Base-by-base conservation (phyloP, 2,329 filamentous ascomycete genomes). In the Huntiella moniliformis region DNA sequence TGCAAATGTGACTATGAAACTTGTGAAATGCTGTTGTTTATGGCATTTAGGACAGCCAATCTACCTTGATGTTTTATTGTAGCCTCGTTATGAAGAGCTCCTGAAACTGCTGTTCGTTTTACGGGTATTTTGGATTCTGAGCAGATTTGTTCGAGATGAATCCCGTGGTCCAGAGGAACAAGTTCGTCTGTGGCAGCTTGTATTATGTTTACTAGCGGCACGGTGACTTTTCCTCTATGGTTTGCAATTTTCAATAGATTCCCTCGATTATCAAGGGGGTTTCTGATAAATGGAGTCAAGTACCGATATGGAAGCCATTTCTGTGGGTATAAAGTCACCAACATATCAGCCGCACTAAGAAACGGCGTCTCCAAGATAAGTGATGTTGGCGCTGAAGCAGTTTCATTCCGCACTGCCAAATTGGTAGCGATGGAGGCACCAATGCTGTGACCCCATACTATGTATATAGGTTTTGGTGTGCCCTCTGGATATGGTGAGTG, bases 241-340 rank as follows among this genome's bases (percentile, higher is more conserved):
- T 61, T 64, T 22, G 56, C 38, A n/a, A 42, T 22, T 8, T 34
- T 44, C 3, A 58, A 62, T 28, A 77, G 51, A 50, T 74, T 74
- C 45, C 60, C 56, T 61, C 60, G 68, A 51, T 65, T 74, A 52
- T 77, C 68, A 33, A 77, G 60, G 36, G 73, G 69, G 50, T 70
- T 86, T 52, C 79, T 68, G 8, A 87, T 64, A 55, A 87, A 86
- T 0, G 78, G 79, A 66, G 75, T 74, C 0, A 88, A 65, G 56
- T 87, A 76, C 40, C 72, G 71, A 57, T 88, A 88, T 0, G 82
- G 82, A 5, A 87, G 63, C 80, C 82, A 87, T 53, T 73, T 81
- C 53, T 86, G 79, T 1, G 82, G 82, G 55, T 87, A 88, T 2
- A 88, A 59, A 1, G 73, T 74, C 37, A 71, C 62, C 4, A 88